These are phyloP conservation scores for Neonectria coccinea DNA, from an alignment of 2,329 filamentous ascomycete species.

Conservation along the genomic window DNA sequence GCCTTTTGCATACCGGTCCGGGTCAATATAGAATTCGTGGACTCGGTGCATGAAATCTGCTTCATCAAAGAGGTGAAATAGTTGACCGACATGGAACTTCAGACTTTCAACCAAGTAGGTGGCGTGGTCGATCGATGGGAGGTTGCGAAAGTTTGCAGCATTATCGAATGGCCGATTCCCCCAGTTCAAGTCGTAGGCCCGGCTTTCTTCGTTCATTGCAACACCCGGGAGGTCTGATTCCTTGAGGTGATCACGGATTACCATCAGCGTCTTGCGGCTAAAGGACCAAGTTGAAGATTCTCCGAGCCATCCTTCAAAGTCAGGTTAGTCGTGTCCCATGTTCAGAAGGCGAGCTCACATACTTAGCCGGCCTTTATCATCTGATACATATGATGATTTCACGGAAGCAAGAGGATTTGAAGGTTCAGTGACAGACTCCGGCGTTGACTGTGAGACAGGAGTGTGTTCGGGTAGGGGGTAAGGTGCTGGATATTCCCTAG, in stretches of 20 bases:
- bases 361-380: slow-evolving; percentile 24
- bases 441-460: slow-evolving; percentile 19
- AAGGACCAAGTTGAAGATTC: slow-evolving; percentile 29
- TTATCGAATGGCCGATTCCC: slow-evolving; percentile 2
- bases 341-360: neutral
- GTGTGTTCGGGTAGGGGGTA: slow-evolving; percentile 6
- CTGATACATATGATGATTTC: slow-evolving; percentile 18
- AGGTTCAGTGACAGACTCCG: slow-evolving; percentile 16
- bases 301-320: slow-evolving; percentile 22
- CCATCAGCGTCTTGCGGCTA: slow-evolving; percentile 22
- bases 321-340: neutral
- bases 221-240: slow-evolving; percentile 20
- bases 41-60: slow-evolving; percentile 7
- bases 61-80: slow-evolving; percentile 27
- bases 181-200: slow-evolving; percentile 24
- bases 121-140: slow-evolving; percentile 19
- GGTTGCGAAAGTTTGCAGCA: slow-evolving; percentile 5
- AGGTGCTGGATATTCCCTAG: slow-evolving; percentile 1
- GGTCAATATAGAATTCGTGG: slow-evolving; percentile 11
- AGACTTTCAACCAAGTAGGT: slow-evolving; percentile 23
- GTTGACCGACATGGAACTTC: slow-evolving; percentile 21
- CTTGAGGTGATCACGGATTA: slow-evolving; percentile 20
- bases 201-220: slow-evolving; percentile 24
- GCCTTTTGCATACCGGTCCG: slow-evolving; percentile 4
- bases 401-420: slow-evolving; percentile 25